Base-by-base conservation (phyloP, 2,329 filamentous ascomycete species). In the Aspergillus nomiae region DNA sequence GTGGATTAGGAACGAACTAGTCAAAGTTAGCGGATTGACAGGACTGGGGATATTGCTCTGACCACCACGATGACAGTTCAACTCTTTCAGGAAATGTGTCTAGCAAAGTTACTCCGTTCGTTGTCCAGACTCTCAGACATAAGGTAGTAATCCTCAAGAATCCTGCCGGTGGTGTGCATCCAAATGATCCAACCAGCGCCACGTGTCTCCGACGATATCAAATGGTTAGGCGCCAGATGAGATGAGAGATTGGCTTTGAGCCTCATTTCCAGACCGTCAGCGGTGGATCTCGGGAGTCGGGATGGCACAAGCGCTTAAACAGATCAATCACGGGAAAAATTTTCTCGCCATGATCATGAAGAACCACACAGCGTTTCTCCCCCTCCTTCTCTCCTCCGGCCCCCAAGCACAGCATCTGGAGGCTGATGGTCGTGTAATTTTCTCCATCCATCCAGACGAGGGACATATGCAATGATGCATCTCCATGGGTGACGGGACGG, bases 211-310 rank as follows among this genome's bases (percentile, higher is more conserved):
- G 57, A 59, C 53, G 19, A 36, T 56, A 58, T 41, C 61, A 62
- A 57, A 36, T 54, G 34, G 53, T 60, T 68, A 70, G 65, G 64
- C 68, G 67, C 67, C 65, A 61, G 63, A 63, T 45, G 34, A 62
- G 57, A 60, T 61, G 38, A 64, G 12, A 34, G 26, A 56, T 28
- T 46, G 24, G 46, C 45, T 58, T 41, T 36, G 32, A 58, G 45
- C 30, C 46, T 21, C 24, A 45, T 56, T 58, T 58, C 43, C 54
- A 58, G 60, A 46, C 60, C 55, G 60, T 61, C 60, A 61, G 60
- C 60, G n/a, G 34, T 28, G 60, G 60, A 50, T 57, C 38, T 57
- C 36, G 36, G 36, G 36, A 41, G 36, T 61, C 58, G 55, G 38
- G 46, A 59, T 61, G 61, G 58, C 43, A 51, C 53, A 66, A 62